Percentiles rank a stretch among this genome's conserved stretches.
Conservation (phyloP, 2,329 filamentous ascomycete species). For the Ophiostoma pallidulum region DNA sequence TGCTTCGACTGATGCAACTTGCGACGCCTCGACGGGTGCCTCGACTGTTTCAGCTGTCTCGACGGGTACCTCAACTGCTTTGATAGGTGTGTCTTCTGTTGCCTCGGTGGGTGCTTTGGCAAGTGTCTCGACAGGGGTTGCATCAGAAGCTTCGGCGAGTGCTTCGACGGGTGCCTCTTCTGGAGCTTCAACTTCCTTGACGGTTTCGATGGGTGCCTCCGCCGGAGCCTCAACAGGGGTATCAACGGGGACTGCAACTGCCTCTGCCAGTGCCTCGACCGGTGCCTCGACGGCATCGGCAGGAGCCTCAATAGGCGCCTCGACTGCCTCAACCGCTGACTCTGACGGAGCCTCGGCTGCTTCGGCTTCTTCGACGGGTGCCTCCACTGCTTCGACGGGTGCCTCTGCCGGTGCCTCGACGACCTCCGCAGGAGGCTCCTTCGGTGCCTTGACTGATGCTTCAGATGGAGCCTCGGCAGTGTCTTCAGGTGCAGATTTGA, state of each 20-base stretch:
- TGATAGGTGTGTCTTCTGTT: no score
- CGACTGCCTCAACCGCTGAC: not conserved
- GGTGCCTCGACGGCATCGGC: not conserved
- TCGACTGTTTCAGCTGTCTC: not conserved
- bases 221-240: not conserved
- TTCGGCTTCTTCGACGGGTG: not conserved
- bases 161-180: not conserved
- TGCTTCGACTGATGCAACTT: no score
- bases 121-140: not conserved
- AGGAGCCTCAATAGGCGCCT: not conserved
- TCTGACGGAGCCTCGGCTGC: not conserved
- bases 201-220: not conserved
- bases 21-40: no score
- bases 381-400: not conserved
- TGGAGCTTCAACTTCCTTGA: not conserved
- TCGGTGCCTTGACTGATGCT: no score
- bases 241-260: not conserved
- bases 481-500: no score
- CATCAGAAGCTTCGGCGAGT: conserved; percentile 7
- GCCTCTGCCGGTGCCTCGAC: not conserved
- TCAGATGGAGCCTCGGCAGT: no score
- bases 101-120: no score
- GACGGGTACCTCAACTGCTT: not conserved
- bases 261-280: not conserved
- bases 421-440: not conserved